These are phyloP conservation scores for Candolleomyces efflorescens DNA, from an alignment of 768 basidiomycete species.

Conservation along the genomic window DNA sequence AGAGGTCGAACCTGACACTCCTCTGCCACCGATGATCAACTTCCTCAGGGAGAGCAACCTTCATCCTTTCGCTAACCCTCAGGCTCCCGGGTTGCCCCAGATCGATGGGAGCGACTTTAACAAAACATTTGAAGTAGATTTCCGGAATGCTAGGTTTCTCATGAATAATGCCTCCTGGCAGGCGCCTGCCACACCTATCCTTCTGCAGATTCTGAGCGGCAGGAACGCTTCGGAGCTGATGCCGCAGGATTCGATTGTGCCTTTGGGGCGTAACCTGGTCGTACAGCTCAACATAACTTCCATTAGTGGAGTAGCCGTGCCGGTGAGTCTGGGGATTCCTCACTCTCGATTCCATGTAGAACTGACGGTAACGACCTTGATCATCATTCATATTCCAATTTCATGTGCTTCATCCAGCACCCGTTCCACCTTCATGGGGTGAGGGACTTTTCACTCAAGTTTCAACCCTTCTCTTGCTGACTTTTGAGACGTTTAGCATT, in stretches of 20 bases:
- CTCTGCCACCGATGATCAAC: constrained; percentile 23
- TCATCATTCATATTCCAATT: no score
- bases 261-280: no score
- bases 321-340: no score
- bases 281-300: no score
- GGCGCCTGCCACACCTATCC: constrained; percentile 34
- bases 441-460: constrained; percentile 12
- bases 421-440: constrained; percentile 47
- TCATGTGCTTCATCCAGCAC: constrained; percentile 25
- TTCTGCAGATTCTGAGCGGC: constrained; percentile 44
- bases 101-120: constrained; percentile 37
- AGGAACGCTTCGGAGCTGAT: constrained; percentile 30
- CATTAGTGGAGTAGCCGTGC: no score
- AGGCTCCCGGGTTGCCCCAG: constrained; percentile 29
- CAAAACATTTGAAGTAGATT: constrained; percentile 22
- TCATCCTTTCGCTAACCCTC: constrained; percentile 23
- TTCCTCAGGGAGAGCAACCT: constrained; percentile 29
- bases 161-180: constrained; percentile 22
- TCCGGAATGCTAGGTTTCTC: constrained; percentile 17
- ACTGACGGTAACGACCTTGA: no score
- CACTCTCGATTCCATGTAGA: no score
- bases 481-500: constrained; percentile 15
- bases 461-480: neutral
- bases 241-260: constrained; percentile 8
- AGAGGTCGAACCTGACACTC: constrained; percentile 33